phyloP scores from a whole-genome alignment of 2,329 filamentous ascomycete genomes.

The Sporothrix inflata region DNA sequence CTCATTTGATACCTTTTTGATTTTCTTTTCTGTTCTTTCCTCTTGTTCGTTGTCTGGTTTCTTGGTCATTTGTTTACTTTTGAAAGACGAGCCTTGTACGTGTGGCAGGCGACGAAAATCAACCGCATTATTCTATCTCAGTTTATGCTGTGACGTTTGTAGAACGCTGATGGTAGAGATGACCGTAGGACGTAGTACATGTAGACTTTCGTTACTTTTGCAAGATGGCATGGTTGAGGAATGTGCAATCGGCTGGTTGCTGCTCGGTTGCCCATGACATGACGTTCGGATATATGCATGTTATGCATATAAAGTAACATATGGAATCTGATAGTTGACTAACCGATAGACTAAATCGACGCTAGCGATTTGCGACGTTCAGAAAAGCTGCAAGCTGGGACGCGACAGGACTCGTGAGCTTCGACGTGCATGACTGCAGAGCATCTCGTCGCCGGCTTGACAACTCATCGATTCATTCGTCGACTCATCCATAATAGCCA shows the following conservation, averaged over 20 bases:
- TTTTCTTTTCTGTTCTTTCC: background rate
- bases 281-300: constrained; percentile 9
- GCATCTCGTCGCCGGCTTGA: background rate
- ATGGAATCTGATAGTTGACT: background rate
- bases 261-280: constrained; percentile 10
- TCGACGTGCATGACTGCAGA: background rate
- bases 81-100: background rate
- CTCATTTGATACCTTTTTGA: constrained; percentile 22
- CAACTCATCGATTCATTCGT: background rate
- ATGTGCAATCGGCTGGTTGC: background rate
- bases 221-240: background rate
- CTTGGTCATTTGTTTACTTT: background rate
- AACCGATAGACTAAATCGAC: background rate
- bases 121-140: background rate
- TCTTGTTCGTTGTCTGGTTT: constrained; percentile 4
- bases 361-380: background rate
- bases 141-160: background rate
- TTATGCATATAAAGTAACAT: background rate
- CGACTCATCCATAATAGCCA: background rate
- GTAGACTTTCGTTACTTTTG: background rate
- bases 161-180: background rate
- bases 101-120: background rate
- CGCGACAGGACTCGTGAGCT: background rate
- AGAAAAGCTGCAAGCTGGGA: background rate
- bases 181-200: background rate